Percentiles rank a stretch among this genome's conserved stretches.
phyloP scores from a whole-genome alignment of 768 basidiomycete genomes.

The Leccinum arenicola region DNA sequence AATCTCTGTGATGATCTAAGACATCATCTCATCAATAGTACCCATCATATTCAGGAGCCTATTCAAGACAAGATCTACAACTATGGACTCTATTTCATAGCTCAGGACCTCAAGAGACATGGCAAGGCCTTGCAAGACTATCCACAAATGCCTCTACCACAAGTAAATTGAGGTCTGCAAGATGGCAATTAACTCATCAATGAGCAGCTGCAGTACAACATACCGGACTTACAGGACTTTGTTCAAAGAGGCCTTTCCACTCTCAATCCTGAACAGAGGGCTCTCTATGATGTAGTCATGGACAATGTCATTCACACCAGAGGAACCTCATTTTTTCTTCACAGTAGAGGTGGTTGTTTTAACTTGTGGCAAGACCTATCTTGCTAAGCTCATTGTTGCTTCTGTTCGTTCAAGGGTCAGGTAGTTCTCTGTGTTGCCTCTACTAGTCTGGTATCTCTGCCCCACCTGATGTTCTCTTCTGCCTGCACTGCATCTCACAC shows the following conservation, averaged over 20 bases:
- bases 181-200: not conserved
- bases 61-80: not conserved
- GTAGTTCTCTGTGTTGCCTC: not conserved
- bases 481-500: too few relatives aligned
- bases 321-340: not conserved
- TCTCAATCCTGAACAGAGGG: not conserved
- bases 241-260: not conserved
- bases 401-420: not conserved
- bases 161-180: not conserved
- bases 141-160: not conserved
- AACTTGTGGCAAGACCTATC: too few relatives aligned
- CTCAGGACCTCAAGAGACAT: not conserved
- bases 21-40: not conserved
- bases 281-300: not conserved
- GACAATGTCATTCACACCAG: not conserved
- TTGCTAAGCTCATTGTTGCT: not conserved
- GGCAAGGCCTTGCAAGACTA: not conserved
- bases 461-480: too few relatives aligned
- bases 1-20: not conserved
- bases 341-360: too few relatives aligned
- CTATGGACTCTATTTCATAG: not conserved
- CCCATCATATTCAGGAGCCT: not conserved
- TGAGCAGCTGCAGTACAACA: constrained; percentile 8
- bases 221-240: not conserved
- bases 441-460: not conserved